phyloP scores from a whole-genome alignment of 2,329 filamentous ascomycete species.

The Chrysosporium queenslandicum region DNA sequence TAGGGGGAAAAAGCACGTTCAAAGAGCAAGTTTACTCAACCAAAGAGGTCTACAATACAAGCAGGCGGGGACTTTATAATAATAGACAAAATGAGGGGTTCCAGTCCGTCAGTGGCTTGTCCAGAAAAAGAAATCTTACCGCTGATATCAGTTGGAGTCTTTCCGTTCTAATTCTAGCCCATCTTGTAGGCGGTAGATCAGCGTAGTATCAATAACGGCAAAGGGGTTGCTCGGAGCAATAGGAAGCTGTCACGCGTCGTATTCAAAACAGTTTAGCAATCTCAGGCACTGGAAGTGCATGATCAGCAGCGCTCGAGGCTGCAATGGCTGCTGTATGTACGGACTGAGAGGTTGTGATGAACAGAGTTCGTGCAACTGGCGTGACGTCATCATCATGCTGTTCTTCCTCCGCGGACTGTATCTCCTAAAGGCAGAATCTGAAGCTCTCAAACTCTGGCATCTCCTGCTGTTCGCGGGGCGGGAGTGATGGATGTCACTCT shows the following conservation, averaged over 20 bases:
- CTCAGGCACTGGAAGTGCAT: neutral
- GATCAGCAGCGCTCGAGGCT: neutral
- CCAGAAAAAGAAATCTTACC: neutral
- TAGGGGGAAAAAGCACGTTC: neutral
- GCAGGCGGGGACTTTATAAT: neutral
- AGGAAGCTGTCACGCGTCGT: neutral
- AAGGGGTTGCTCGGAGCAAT: neutral
- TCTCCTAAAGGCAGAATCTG: neutral
- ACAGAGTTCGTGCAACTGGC: conserved; percentile 8
- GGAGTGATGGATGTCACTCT: neutral
- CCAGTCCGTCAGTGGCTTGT: neutral
- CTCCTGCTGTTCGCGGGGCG: neutral
- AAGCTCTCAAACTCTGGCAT: neutral
- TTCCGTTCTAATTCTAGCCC: neutral
- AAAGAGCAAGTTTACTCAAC: neutral
- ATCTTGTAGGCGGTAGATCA: neutral
- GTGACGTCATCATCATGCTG: conserved; percentile 1
- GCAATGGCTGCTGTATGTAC: neutral
- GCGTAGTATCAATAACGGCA: neutral
- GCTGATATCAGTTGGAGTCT: neutral
- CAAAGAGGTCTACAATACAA: neutral
- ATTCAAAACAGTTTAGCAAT: neutral
- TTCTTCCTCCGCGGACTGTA: conserved; percentile 8
- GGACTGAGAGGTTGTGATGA: neutral
- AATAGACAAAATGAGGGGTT: neutral